phyloP scores from a whole-genome alignment of 129 eudicot genomes.

The Cynara cardunculus region DNA sequence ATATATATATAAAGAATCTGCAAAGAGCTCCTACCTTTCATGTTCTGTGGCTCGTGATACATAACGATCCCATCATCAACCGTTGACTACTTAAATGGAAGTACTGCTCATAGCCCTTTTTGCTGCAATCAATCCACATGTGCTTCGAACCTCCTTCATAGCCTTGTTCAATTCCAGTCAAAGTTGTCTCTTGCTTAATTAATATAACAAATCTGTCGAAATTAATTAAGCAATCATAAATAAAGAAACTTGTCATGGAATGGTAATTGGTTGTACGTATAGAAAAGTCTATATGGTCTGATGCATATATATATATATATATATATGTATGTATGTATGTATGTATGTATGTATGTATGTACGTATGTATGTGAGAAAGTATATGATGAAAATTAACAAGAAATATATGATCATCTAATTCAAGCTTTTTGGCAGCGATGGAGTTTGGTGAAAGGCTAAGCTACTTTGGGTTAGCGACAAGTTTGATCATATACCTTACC shows the following conservation, averaged over 20 bases:
- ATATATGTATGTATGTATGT: too few species aligned
- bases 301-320: too few species aligned
- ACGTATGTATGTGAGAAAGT: too few species aligned
- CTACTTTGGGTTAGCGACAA: slow-evolving; percentile 78
- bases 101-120: not conserved
- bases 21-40: not conserved
- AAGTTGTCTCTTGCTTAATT: too few species aligned
- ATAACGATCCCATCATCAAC: not conserved
- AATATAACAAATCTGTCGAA: too few species aligned
- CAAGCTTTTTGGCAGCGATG: slow-evolving; percentile 39
- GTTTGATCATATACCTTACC: slow-evolving; percentile 73
- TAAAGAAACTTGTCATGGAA: too few species aligned
- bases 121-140: not conserved
- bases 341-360: too few species aligned
- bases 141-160: not conserved
- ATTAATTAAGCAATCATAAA: too few species aligned
- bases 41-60: not conserved
- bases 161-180: not conserved
- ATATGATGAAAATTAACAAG: too few species aligned
- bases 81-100: not conserved
- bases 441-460: slow-evolving; percentile 88
- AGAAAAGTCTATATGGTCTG: not conserved
- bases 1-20: not conserved
- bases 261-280: too few species aligned
- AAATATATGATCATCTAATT: not conserved